These are phyloP conservation scores for Coemansia aciculifera DNA, from an alignment of 192 early-diverging fungal species.

Conservation along the genomic window DNA sequence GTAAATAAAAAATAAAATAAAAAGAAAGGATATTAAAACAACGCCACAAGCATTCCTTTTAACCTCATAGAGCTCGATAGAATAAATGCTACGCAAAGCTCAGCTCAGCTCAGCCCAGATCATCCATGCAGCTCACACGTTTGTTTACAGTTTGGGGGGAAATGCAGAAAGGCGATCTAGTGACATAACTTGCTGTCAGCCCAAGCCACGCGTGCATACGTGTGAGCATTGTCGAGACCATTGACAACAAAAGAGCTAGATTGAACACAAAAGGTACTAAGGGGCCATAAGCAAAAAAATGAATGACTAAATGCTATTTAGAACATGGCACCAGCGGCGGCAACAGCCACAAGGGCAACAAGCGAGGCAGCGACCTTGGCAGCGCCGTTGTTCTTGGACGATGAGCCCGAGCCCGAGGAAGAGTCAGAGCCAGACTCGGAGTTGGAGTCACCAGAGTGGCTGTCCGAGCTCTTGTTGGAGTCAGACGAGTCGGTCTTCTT, in stretches of 20 bases:
- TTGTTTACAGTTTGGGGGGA: neutral
- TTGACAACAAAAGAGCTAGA: neutral
- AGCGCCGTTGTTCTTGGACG: conserved; percentile 14
- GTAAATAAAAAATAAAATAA: neutral
- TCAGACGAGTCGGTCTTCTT: neutral
- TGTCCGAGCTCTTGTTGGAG: neutral
- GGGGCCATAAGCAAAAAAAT: neutral
- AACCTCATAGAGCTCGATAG: no score
- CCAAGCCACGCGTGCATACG: no score
- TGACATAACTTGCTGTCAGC: no score
- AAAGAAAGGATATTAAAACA: neutral
- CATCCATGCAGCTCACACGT: neutral
- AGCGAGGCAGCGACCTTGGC: conserved; percentile 18
- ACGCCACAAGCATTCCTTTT: neutral
- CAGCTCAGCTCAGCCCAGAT: neutral
- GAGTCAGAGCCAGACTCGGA: conserved; percentile 5
- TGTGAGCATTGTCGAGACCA: neutral
- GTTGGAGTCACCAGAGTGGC: neutral
- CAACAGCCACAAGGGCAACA: conserved; percentile 25
- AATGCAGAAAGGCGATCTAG: no score
- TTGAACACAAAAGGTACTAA: neutral
- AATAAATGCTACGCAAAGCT: neutral
- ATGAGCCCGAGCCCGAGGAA: neutral
- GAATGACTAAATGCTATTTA: conserved; percentile 10
- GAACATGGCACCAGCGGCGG: conserved; percentile 36